These are phyloP conservation scores for Paracorniculantispora psalliotae DNA, from an alignment of 2,329 filamentous ascomycete genomes.

Conservation along the genomic window DNA sequence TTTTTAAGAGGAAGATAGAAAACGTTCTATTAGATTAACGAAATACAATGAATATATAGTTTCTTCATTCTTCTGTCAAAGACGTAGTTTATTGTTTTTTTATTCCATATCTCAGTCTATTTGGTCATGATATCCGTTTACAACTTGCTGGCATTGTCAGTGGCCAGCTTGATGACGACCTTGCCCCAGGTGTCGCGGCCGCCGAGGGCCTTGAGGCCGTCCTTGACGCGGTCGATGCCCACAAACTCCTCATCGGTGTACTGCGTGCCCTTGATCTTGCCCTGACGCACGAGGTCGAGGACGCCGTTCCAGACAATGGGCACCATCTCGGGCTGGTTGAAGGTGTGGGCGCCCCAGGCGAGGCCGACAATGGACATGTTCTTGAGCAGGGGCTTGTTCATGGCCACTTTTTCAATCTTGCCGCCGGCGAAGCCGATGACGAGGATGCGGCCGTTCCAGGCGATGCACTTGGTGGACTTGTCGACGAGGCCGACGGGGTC, in stretches of 20 bases:
- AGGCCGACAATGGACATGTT: slow-evolving; percentile 87
- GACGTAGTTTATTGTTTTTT: neutral
- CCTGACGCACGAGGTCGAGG: slow-evolving; percentile 68
- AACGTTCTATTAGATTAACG: slow-evolving; percentile 5
- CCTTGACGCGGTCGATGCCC: slow-evolving; percentile 73
- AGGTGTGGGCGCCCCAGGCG: slow-evolving; percentile 84
- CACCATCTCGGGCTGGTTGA: slow-evolving; percentile 66
- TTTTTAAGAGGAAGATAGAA: neutral
- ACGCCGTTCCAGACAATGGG: slow-evolving; percentile 76
- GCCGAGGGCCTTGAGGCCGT: slow-evolving; percentile 72
- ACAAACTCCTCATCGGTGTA: slow-evolving; percentile 79
- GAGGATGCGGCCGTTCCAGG: slow-evolving; percentile 86
- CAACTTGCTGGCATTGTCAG: slow-evolving; percentile 55
- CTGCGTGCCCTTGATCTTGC: slow-evolving; percentile 76
- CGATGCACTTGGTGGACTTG: slow-evolving; percentile 80
- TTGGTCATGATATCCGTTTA: slow-evolving; percentile 23
- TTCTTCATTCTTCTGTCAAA: no score
- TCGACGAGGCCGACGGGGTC: slow-evolving; percentile 91
- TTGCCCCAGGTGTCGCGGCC: slow-evolving; percentile 89
- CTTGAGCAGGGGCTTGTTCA: slow-evolving; percentile 90
- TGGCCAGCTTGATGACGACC: slow-evolving; percentile 82
- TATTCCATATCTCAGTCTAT: neutral
- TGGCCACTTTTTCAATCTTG: slow-evolving; percentile 82
- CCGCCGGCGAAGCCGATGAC: slow-evolving; percentile 77
- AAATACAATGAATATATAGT: neutral